A percentile compares a stretch with the other conserved stretches of the same genome.
These are phyloP conservation scores for Inga laurina DNA, from an alignment of 306 rosid genomes.

Conservation along the genomic window DNA sequence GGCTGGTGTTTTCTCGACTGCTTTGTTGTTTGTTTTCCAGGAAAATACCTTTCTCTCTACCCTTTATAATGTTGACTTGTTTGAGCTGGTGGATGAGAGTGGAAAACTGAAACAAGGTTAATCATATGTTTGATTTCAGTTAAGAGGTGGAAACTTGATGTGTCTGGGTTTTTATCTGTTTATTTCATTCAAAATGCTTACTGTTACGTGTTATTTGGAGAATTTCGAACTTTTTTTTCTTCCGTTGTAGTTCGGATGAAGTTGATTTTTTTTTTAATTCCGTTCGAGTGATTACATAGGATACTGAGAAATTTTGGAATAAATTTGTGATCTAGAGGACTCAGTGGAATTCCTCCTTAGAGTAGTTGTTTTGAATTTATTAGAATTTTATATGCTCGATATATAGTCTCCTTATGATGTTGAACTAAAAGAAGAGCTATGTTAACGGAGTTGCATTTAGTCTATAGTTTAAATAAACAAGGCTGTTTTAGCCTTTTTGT, in stretches of 20 bases:
- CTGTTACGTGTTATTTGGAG: background rate
- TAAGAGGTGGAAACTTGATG: background rate
- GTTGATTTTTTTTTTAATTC: background rate
- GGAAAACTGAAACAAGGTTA: background rate
- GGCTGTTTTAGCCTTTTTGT: background rate
- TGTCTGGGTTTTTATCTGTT: background rate
- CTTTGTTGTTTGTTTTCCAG: background rate
- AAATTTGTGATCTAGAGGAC: too few relatives aligned
- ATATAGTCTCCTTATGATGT: background rate
- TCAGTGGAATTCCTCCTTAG: background rate
- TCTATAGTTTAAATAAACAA: background rate
- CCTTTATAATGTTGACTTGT: background rate
- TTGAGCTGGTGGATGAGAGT: background rate
- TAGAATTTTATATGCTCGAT: background rate
- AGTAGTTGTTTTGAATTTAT: background rate
- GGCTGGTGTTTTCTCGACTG: conserved; percentile 31
- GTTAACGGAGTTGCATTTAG: background rate
- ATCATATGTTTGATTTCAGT: background rate
- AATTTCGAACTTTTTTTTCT: background rate
- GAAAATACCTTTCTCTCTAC: background rate
- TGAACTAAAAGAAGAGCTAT: background rate
- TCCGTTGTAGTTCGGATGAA: background rate
- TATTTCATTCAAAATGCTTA: background rate
- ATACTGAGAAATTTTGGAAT: background rate
- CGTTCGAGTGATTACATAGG: too few relatives aligned